Evolutionary conservation across 345 rosid species (phyloP).

Genomic region (Bruguiera parviflora): DNA sequence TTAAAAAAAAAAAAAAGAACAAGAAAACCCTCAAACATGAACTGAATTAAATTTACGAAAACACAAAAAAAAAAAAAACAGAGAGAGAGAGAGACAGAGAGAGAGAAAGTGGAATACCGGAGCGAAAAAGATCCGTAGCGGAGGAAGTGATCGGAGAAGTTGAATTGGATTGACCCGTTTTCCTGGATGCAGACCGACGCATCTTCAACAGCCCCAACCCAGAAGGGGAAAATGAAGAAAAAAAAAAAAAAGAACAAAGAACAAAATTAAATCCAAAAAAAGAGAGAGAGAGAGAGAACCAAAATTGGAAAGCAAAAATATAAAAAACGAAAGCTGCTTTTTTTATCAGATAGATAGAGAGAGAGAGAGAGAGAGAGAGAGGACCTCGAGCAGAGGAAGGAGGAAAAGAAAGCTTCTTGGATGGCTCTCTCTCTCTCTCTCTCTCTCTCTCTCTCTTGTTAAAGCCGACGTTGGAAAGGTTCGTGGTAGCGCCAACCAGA

Average conservation of each 20-base stretch:
- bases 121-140: slow-evolving; percentile 87
- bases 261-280: neutral
- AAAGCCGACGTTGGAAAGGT: too few species aligned
- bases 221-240: neutral
- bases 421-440: neutral
- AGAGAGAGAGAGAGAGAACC: too few species aligned
- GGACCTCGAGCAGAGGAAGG: neutral
- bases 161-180: slow-evolving; percentile 73
- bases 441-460: too few species aligned
- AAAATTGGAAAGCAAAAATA: too few species aligned
- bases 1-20: too few species aligned
- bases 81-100: neutral
- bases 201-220: slow-evolving; percentile 39
- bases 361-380: slow-evolving; percentile 23
- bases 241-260: neutral
- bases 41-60: neutral
- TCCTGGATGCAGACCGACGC: slow-evolving; percentile 85
- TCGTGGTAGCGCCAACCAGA: too few species aligned
- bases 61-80: neutral
- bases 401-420: slow-evolving; percentile 2
- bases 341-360: neutral
- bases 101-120: slow-evolving; percentile 41
- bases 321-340: too few species aligned
- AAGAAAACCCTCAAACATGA: neutral
- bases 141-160: slow-evolving; percentile 51